Evolutionary conservation across 2,329 filamentous ascomycete species (phyloP).

Genomic region (Talaromyces sp.): DNA sequence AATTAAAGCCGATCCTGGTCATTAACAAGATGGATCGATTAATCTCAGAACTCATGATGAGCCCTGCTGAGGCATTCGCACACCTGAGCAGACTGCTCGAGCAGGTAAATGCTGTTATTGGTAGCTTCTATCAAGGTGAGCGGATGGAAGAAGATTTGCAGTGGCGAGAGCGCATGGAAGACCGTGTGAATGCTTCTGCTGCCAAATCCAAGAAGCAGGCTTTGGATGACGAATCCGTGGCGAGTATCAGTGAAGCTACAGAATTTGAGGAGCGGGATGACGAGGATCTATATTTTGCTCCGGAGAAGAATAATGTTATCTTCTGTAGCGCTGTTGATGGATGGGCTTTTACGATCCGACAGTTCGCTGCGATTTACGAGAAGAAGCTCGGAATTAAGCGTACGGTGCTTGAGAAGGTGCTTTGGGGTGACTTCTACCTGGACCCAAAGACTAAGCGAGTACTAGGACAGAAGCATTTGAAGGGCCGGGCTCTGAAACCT

Average conservation of each 20-base stretch:
- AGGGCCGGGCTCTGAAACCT: slow-evolving; percentile 86
- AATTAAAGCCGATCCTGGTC: slow-evolving; percentile 88
- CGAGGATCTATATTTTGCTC: slow-evolving; percentile 96
- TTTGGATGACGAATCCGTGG: slow-evolving; percentile 51
- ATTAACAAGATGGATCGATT: slow-evolving; percentile 99
- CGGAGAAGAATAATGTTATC: slow-evolving; percentile 98
- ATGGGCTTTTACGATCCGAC: slow-evolving; percentile 97
- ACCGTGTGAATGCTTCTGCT: slow-evolving; percentile 72
- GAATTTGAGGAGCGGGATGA: slow-evolving; percentile 90
- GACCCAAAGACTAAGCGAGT: slow-evolving; percentile 97
- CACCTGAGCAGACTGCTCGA: slow-evolving; percentile 89
- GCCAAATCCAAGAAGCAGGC: slow-evolving; percentile 47
- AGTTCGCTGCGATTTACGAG: slow-evolving; percentile 92
- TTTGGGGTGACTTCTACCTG: slow-evolving; percentile 96
- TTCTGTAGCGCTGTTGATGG: slow-evolving; percentile 97
- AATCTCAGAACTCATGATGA: slow-evolving; percentile 93
- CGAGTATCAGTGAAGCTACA: slow-evolving; percentile 52
- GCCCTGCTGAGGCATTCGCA: slow-evolving; percentile 81
- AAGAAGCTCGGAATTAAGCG: slow-evolving; percentile 96
- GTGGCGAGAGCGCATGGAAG: slow-evolving; percentile 92
- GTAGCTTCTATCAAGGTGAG: slow-evolving; percentile 96
- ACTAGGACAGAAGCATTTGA: slow-evolving; percentile 85
- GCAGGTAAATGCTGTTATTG: slow-evolving; percentile 95
- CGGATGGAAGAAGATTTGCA: slow-evolving; percentile 97
- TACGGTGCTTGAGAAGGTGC: slow-evolving; percentile 81